Evolutionary conservation across 441 rosid genomes (phyloP).

Genomic region (Omphalea diandra): DNA sequence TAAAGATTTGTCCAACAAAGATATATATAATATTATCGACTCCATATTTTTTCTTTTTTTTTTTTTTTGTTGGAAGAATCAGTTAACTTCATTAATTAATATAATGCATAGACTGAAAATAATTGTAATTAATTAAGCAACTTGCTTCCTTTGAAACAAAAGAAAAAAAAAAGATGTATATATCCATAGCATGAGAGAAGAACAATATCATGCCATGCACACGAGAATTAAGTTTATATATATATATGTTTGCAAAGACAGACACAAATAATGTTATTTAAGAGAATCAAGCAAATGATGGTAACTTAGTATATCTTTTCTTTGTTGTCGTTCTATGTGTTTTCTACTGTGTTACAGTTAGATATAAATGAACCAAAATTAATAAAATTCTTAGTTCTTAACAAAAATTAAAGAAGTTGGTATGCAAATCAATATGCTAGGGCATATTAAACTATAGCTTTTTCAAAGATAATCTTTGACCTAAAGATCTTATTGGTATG

Average conservation of each 20-base stretch:
- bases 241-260: too few relatives aligned
- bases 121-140: neutral
- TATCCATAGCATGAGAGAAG: conserved; percentile 5
- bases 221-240: conserved; percentile 13
- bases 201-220: conserved; percentile 39
- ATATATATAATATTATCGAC: too few relatives aligned
- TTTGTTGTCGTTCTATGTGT: neutral
- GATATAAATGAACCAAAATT: neutral
- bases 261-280: neutral
- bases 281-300: conserved; percentile 1
- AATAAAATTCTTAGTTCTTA: too few relatives aligned
- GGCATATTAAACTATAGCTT: conserved; percentile 9
- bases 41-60: too few relatives aligned
- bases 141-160: conserved; percentile 17
- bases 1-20: too few relatives aligned
- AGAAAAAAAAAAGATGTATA: neutral
- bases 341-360: neutral
- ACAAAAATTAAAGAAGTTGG: conserved; percentile 24
- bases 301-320: neutral
- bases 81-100: too few relatives aligned
- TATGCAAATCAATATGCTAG: conserved; percentile 22
- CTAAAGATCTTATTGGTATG: conserved; percentile 46
- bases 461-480: conserved; percentile 59
- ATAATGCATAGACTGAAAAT: neutral
- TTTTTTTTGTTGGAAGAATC: too few relatives aligned